Evolutionary conservation across 2,329 filamentous ascomycete genomes (phyloP), one percentile per base, ranked within the genome.

Genomic region (Fusarium sp.): DNA sequence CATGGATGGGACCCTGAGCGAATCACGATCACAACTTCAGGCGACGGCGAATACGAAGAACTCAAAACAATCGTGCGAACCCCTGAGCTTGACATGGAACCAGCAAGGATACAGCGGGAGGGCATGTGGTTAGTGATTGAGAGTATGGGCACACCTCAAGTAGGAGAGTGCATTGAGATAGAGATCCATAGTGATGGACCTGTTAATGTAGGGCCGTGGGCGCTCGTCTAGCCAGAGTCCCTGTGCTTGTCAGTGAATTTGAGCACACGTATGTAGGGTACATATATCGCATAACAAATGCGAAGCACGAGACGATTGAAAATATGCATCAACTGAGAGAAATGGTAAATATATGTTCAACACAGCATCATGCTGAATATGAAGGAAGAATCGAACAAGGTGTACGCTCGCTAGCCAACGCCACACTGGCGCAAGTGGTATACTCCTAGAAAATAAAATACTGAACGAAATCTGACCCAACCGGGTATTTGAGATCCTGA

Each of bases 111-210:
- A 65, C 83, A 82, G 36, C 83, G 82, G 15, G 88, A 88, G 26
- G 91, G 91, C 24, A 81, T 95, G 65, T 97, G 93, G 92, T 85
- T 98, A 60, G 92, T 98, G 11, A 85, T 98, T 47, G 95, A 98
- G 82, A 88, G 93, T 73, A 88, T 96, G 77, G 93, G 91, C n/a
- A 88, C 87, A 17, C 85, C 79, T 30, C 77, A 79, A 30, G 76
- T 76, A 8, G 73, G 78, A 6, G 81, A 83, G 30, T 81, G 84
- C 64, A 87, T 93, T 13, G 82, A 85, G 47, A 84, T 89, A 5
- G 90, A 87, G 73, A 76, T 90, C 13, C 81, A 88, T 24, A 88
- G 86, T 63, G 87, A 88, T 63, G 84, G 84, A 14, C 82, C 83
- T 0, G 80, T 89, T 13, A 77, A 83, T 17, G 77, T 85, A 14